Base-by-base conservation (phyloP, 1,139 yeast genomes). In the Pichia sp. region DNA sequence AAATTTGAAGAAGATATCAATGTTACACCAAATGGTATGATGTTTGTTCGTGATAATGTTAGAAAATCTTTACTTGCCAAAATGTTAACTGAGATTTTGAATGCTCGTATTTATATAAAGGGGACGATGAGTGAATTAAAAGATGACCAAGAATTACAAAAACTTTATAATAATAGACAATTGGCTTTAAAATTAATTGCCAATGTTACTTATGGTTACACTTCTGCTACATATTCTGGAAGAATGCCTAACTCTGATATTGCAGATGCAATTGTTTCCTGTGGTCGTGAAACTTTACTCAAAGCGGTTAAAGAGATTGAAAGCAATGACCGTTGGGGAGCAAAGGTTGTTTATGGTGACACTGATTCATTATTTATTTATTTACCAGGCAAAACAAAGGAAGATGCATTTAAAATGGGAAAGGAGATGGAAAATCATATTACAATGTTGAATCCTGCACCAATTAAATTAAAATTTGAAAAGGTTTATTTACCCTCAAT, bases 191-290 rank as follows among this genome's bases (percentile, higher is more conserved):
- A 92, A 58, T 67, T 92, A 48, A 82, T 90, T 44, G 97, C 98
- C 1, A 90, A 89, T 62, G 98, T 92, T 16, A 90, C 97, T 0
- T 92, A 92, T 66, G 98, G 98, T 0, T 92, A 92, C 59, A 76
- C 97, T 0, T 84, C 97, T 0, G 98, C 98, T 0, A 79, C 96
- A 0, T 92, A 82, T 58, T 87, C 96, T 30, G 98, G 98, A 0
- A 69, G 98, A 52, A 92, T 92, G 98, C 98, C 98, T 0, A 87
- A 94, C 56, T 80, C 95, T 0, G 97, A 89, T 60, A 74, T 92
- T 30, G 96, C 98, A 0, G 98, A 92, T 65, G 84, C 95, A 10
- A 87, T 92, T 59, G 98, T 92, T 0, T 80, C 92, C 27, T 82
- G 94, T 0, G 98, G 94, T 0, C 69, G 97, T 47, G 97, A 90